Percentiles rank a stretch among this genome's conserved stretches.
Evolutionary conservation across 208 protist species (phyloP).

Genomic region (Crithidia thermophila): DNA sequence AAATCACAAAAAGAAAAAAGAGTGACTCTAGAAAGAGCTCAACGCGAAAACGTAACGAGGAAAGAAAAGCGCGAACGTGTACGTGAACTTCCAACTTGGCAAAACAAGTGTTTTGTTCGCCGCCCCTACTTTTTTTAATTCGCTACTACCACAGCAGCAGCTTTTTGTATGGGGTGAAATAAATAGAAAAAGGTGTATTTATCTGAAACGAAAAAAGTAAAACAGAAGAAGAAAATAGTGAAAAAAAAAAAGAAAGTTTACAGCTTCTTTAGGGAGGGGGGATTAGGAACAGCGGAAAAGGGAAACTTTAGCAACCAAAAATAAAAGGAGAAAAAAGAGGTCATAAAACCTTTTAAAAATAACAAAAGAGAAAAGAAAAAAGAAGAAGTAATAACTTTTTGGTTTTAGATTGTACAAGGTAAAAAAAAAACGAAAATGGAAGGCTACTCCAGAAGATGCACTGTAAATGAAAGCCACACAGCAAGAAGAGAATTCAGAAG

Average conservation of each 20-base stretch:
- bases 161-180: too few species aligned
- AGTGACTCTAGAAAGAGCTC: not conserved
- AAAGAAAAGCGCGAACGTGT: too few species aligned
- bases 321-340: not conserved
- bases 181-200: not conserved
- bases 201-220: not conserved
- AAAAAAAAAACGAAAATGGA: constrained; percentile 12
- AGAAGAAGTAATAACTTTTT: constrained; percentile 1
- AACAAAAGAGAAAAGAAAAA: constrained; percentile 1
- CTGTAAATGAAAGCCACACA: constrained; percentile 7
- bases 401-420: not conserved
- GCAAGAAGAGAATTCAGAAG: not conserved
- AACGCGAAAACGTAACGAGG: not conserved
- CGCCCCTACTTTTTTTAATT: too few species aligned
- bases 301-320: not conserved
- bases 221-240: constrained; percentile 1
- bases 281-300: not conserved
- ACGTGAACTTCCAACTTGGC: too few species aligned
- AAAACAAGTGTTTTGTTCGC: too few species aligned
- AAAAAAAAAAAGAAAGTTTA: not conserved
- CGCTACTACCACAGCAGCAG: too few species aligned
- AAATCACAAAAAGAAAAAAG: not conserved
- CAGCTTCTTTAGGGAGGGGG: too few species aligned
- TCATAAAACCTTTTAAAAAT: constrained; percentile 10
- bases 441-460: not conserved